A percentile compares a stretch with the other conserved stretches of the same genome.
Evolutionary conservation across 768 basidiomycete genomes (phyloP).

Genomic region (Amanita brunnescens): DNA sequence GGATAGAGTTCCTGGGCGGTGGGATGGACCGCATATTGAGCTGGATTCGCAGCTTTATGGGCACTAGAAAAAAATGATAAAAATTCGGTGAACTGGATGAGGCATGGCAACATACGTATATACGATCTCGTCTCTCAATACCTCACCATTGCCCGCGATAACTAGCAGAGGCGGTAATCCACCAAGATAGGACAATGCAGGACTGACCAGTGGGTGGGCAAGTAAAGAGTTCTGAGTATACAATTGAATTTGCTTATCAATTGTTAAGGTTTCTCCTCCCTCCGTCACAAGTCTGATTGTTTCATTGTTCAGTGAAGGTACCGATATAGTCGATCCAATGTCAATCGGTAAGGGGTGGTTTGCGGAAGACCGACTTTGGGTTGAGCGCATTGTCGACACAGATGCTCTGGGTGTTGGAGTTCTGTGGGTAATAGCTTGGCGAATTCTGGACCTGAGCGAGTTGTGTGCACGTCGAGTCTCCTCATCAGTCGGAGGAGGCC

Average conservation of each 20-base stretch:
- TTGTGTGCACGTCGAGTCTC: constrained; percentile 48
- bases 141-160: constrained; percentile 85
- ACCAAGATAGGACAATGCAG: constrained; percentile 74
- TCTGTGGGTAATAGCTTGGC: constrained; percentile 35
- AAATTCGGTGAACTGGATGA: neutral
- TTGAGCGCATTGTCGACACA: constrained; percentile 13
- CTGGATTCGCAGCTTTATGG: constrained; percentile 86
- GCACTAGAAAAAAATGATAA: constrained; percentile 39
- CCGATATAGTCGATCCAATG: constrained; percentile 38
- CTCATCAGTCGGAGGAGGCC: constrained; percentile 70
- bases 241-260: constrained; percentile 73
- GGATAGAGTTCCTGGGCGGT: constrained; percentile 46
- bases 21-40: constrained; percentile 45
- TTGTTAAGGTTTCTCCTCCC: constrained; percentile 43
- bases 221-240: constrained; percentile 77
- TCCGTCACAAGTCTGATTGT: constrained; percentile 34
- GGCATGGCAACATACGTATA: constrained; percentile 48
- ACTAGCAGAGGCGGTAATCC: constrained; percentile 84
- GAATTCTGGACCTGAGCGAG: constrained; percentile 50
- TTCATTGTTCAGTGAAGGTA: constrained; percentile 35
- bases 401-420: constrained; percentile 6
- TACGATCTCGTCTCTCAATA: constrained; percentile 85
- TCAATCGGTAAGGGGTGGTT: constrained; percentile 27
- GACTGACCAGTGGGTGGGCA: constrained; percentile 76
- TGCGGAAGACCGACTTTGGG: neutral